Evolutionary conservation across 2,329 filamentous ascomycete species (phyloP).

Genomic region (Metarhizium guizhouense): DNA sequence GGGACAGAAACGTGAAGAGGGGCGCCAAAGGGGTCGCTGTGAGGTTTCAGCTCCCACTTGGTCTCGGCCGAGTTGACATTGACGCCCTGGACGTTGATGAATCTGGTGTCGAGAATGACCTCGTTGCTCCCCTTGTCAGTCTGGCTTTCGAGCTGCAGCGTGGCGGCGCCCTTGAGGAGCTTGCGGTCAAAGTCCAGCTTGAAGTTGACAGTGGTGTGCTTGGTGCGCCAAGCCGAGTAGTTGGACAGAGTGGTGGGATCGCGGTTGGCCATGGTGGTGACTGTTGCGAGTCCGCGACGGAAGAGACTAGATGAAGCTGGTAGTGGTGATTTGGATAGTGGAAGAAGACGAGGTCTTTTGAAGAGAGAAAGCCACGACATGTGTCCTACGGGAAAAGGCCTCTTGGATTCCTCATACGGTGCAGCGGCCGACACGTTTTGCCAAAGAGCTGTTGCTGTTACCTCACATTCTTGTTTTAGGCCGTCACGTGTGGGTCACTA

Average conservation of each 20-base stretch:
- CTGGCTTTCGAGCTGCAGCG: conserved; percentile 67
- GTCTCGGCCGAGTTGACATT: conserved; percentile 55
- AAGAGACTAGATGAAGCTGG: background rate
- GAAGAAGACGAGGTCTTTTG: conserved; percentile 8
- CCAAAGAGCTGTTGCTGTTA: background rate
- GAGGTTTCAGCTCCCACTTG: conserved; percentile 61
- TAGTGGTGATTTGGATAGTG: background rate
- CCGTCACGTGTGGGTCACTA: background rate
- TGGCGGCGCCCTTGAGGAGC: conserved; percentile 66
- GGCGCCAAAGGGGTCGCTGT: conserved; percentile 64
- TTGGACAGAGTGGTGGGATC: conserved; percentile 91
- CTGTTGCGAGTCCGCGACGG: conserved; percentile 16
- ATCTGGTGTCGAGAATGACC: conserved; percentile 83
- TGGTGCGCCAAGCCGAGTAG: conserved; percentile 79
- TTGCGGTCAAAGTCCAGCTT: conserved; percentile 77
- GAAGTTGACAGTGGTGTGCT: conserved; percentile 74
- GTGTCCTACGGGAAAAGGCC: conserved; percentile 1
- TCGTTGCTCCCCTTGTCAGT: conserved; percentile 64
- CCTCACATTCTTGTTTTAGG: background rate
- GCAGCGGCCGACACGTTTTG: background rate
- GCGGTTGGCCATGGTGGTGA: conserved; percentile 33
- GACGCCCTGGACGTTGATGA: conserved; percentile 64
- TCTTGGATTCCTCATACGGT: background rate
- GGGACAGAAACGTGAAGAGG: conserved; percentile 59
- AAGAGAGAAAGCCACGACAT: conserved; percentile 13